Base-by-base conservation (phyloP, 495 filamentous ascomycete genomes). In the Bacidia gigantensis region DNA sequence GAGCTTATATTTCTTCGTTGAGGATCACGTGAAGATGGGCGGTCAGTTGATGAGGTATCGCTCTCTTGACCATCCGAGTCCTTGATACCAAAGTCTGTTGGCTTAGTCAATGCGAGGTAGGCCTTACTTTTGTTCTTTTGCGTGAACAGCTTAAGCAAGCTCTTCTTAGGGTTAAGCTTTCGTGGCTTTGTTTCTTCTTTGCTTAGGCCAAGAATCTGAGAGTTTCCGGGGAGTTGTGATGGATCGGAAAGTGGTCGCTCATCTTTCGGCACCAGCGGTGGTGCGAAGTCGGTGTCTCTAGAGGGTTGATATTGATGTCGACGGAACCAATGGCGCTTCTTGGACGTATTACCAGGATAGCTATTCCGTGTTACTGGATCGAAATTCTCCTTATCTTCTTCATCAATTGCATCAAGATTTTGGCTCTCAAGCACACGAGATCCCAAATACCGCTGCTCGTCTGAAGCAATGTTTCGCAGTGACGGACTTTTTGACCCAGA, bases 261-360 rank as follows among this genome's bases (percentile, higher is more conserved):
- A 35, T 7, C 29, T 10, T 58, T 63, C 18, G 58, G 64, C 0
- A 35, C 17, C 17, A 65, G 66, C 29, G 52, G 53, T 14, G 57
- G 53, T 41, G 43, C 22, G 12, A 21, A 57, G 26, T 65, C 53
- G 14, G 42, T 51, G 18, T 51, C 57, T 42, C 42, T 44, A 9
- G 42, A 55, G 11, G 25, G 48, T 35, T 59, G 58, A 21, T 39
- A 24, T 12, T 57, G 45, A 24, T 69, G 65, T 2, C 78, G 74
- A 46, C 72, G 81, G 60, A 86, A 83, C 82, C 82, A 87, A 1
- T 74, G 76, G 56, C 77, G 72, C 38, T 77, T 83, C 64, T 81
- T 83, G 38, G 74, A 71, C 32, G 65, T 46, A 17, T 12, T 43
- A 11, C 38, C 48, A 9, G 12, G 12, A 9, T 9, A 17, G 20